Base-by-base conservation (phyloP, 352 stramenopile genomes). In the Globisporangium viniferum region DNA sequence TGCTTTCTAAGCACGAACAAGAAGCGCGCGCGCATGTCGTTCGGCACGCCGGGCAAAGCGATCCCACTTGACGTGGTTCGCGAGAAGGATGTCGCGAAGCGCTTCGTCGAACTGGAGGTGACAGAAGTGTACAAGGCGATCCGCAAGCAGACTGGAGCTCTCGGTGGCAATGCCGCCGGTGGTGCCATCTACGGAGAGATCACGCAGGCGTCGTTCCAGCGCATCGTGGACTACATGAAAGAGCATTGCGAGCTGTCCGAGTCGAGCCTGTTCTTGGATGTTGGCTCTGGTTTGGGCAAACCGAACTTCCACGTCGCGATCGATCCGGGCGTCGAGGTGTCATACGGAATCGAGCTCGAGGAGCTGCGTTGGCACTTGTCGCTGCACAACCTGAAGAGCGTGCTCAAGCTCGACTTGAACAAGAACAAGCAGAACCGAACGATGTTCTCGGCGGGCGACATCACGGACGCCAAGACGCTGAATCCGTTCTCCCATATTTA, bases 161-260 rank as follows among this genome's bases (percentile, higher is more conserved):
- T 99, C 29, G 97, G 97, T 29, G 97, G 97, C 20, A 99, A 99
- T 70, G 95, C 91, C 4, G 88, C 93, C 2, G 93, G 93, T 62
- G 97, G 97, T 33, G 94, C 97, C 27, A 99, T 99, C 71, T 99
- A 99, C 74, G 97, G 97, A 20, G 97, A 99, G 78, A 92, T 99
- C 68, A 99, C 97, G 14, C 88, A 97, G 53, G 90, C 90, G 35
- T 98, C 91, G 31, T 99, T 99, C 88, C 97, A 99, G 77, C 95
- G 96, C 51, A 93, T 99, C 62, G 85, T 98, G 0, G 94, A 99
- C 72, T 95, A 96, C 64, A 86, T 99, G 74, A 95, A 98, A 59
- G 83, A 97, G 24, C 61, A 98, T 35, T 98, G 94, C 41, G 89
- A 93, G 66, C 81, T 99, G 49, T 84, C 79, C 51, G 71, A 80